These are phyloP conservation scores for Phialophora expanda DNA, from an alignment of 2,329 filamentous ascomycete species.

Conservation along the genomic window DNA sequence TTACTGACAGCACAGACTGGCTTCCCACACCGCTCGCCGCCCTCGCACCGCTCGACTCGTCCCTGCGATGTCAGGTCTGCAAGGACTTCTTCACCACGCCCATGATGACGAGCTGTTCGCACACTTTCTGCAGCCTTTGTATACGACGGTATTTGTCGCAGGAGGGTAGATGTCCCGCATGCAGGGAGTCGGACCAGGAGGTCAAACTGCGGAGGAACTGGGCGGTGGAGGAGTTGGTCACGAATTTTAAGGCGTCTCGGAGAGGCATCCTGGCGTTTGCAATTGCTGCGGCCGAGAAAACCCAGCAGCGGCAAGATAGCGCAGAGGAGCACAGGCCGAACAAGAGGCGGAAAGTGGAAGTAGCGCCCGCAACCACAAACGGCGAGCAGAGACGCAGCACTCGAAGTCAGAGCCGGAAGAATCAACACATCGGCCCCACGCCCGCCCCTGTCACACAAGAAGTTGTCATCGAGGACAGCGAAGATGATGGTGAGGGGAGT, in stretches of 20 bases:
- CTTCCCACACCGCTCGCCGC: slow-evolving; percentile 52
- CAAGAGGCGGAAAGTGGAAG: slow-evolving; percentile 39
- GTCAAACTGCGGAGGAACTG: slow-evolving; percentile 83
- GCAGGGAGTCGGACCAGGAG: slow-evolving; percentile 78
- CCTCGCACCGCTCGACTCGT: slow-evolving; percentile 69
- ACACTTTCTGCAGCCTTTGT: slow-evolving; percentile 96
- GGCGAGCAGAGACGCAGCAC: slow-evolving; percentile 57
- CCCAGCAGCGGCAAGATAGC: slow-evolving; percentile 44
- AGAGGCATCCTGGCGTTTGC: slow-evolving; percentile 69
- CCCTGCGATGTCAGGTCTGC: slow-evolving; percentile 93
- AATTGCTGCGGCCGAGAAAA: slow-evolving; percentile 60
- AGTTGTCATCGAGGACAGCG: slow-evolving; percentile 48
- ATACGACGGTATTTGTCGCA: slow-evolving; percentile 83
- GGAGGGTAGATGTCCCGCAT: slow-evolving; percentile 87
- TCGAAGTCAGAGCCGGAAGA: slow-evolving; percentile 54
- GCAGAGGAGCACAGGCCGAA: slow-evolving; percentile 43
- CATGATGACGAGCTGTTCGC: slow-evolving; percentile 91
- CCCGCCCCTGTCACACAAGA: slow-evolving; percentile 37
- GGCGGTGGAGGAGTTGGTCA: slow-evolving; percentile 82
- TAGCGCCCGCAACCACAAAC: slow-evolving; percentile 16
- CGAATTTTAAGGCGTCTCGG: slow-evolving; percentile 73
- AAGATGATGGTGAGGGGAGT: slow-evolving; percentile 49
- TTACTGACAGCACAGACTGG: slow-evolving; percentile 56
- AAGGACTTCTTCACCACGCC: slow-evolving; percentile 96
- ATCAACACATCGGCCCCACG: slow-evolving; percentile 44